Conservation (phyloP, 2,329 filamentous ascomycete species). For the Calonectria ilicicola region DNA sequence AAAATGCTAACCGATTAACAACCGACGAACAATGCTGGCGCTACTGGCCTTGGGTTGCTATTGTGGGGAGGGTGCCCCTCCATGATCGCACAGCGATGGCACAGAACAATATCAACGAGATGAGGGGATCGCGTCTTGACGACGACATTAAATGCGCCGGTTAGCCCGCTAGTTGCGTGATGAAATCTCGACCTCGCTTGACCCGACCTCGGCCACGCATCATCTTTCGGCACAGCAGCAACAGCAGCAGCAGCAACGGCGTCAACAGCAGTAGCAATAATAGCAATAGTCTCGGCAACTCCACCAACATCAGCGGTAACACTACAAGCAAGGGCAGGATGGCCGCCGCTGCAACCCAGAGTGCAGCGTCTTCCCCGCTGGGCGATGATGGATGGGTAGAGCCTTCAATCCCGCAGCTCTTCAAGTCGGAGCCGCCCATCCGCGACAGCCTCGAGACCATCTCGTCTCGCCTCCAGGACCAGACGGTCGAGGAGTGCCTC, state of each 20-base stretch:
- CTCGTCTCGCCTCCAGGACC: conserved; percentile 76
- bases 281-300: conserved; percentile 20
- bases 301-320: conserved; percentile 22
- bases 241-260: conserved; percentile 32
- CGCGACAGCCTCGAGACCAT: conserved; percentile 74
- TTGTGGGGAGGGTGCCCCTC: conserved; percentile 41
- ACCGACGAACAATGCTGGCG: conserved; percentile 34
- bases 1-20: conserved; percentile 39
- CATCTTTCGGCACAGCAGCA: conserved; percentile 44
- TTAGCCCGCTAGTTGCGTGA: conserved; percentile 39
- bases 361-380: conserved; percentile 6
- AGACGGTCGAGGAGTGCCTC: conserved; percentile 76
- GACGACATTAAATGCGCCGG: conserved; percentile 37
- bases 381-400: conserved; percentile 24
- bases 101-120: conserved; percentile 44
- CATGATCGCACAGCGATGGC: conserved; percentile 36
- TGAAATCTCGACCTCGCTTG: conserved; percentile 45
- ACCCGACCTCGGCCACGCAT: conserved; percentile 47
- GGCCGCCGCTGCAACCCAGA: conserved; percentile 28
- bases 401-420: conserved; percentile 64
- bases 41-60: conserved; percentile 30
- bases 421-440: conserved; percentile 70
- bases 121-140: conserved; percentile 26
- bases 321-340: conserved; percentile 16
- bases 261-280: conserved; percentile 20